A percentile compares a stretch with the other conserved stretches of the same genome.
Evolutionary conservation across 352 stramenopile species (phyloP).

Genomic region (Globisporangium uncinulatum): DNA sequence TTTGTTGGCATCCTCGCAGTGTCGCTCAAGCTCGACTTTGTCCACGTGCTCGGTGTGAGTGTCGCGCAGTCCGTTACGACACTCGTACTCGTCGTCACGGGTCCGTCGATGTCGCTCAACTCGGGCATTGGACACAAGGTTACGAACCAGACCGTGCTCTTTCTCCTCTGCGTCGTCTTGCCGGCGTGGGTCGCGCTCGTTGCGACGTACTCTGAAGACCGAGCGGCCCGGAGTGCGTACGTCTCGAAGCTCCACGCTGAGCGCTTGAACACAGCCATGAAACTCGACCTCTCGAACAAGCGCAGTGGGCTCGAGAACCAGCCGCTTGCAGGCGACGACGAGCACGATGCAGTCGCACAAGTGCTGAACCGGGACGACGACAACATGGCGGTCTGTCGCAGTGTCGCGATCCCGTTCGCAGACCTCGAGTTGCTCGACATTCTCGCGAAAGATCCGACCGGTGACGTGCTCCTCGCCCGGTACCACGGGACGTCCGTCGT

Average conservation of each 20-base stretch:
- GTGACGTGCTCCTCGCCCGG: constrained; percentile 83
- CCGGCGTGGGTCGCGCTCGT: constrained; percentile 84
- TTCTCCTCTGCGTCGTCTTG: constrained; percentile 78
- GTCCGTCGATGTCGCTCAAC: constrained; percentile 46
- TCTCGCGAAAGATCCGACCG: constrained; percentile 72
- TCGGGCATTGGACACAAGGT: constrained; percentile 31
- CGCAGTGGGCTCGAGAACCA: constrained; percentile 62
- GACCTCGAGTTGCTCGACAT: constrained; percentile 78
- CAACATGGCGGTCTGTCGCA: constrained; percentile 50
- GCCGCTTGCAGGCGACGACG: constrained; percentile 29
- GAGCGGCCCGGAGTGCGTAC: constrained; percentile 63
- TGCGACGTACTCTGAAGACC: constrained; percentile 59
- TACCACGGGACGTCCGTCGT: constrained; percentile 84
- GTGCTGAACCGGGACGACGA: constrained; percentile 59
- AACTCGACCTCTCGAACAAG: constrained; percentile 71
- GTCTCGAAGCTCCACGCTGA: constrained; percentile 68
- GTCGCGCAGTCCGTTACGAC: constrained; percentile 53
- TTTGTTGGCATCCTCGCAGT: constrained; percentile 65
- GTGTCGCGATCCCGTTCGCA: constrained; percentile 76
- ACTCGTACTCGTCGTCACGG: constrained; percentile 36
- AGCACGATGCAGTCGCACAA: constrained; percentile 61
- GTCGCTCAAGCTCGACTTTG: constrained; percentile 74
- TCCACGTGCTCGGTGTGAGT: constrained; percentile 54
- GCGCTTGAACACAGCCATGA: constrained; percentile 78
- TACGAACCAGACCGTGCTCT: constrained; percentile 53